phyloP scores from a whole-genome alignment of 2,329 filamentous ascomycete genomes.

The Phialemonium atrogriseum region DNA sequence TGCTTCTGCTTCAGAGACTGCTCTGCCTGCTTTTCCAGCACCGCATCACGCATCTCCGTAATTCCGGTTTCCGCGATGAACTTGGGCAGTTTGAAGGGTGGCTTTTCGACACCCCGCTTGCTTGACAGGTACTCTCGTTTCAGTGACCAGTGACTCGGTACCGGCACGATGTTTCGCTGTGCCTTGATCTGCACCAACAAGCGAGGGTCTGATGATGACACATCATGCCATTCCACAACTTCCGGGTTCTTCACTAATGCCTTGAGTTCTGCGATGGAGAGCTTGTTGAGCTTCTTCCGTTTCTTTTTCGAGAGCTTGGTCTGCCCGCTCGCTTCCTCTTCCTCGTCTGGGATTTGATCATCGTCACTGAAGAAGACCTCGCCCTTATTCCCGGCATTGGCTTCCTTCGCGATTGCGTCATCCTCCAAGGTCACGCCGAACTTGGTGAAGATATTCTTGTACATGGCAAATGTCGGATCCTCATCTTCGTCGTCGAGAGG shows the following conservation, averaged over 20 bases:
- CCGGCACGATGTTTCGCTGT: conserved; percentile 89
- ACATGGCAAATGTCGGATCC: conserved; percentile 75
- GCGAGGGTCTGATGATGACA: conserved; percentile 79
- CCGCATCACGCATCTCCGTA: conserved; percentile 94
- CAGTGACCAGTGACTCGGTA: conserved; percentile 87
- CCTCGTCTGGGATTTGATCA: conserved; percentile 78
- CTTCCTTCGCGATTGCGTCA: conserved; percentile 55
- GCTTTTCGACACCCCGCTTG: conserved; percentile 93
- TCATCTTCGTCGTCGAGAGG: conserved; percentile 53
- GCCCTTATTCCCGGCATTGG: conserved; percentile 66
- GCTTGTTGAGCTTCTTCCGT: conserved; percentile 80
- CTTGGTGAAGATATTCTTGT: conserved; percentile 71
- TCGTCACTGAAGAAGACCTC: conserved; percentile 79
- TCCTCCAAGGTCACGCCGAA: conserved; percentile 63
- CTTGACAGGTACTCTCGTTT: conserved; percentile 97
- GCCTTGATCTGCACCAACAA: conserved; percentile 92
- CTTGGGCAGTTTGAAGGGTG: conserved; percentile 83
- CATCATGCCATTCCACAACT: conserved; percentile 95
- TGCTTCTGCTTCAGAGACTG: conserved; percentile 92
- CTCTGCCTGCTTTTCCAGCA: conserved; percentile 90
- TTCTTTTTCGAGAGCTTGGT: conserved; percentile 89
- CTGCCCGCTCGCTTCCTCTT: conserved; percentile 57
- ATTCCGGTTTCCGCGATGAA: conserved; percentile 98
- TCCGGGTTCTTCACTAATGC: conserved; percentile 85
- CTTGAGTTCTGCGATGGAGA: conserved; percentile 93